Evolutionary conservation across 257 asterid genomes (phyloP), one percentile per base, ranked within the genome.

Genomic region (Solanum boliviense): DNA sequence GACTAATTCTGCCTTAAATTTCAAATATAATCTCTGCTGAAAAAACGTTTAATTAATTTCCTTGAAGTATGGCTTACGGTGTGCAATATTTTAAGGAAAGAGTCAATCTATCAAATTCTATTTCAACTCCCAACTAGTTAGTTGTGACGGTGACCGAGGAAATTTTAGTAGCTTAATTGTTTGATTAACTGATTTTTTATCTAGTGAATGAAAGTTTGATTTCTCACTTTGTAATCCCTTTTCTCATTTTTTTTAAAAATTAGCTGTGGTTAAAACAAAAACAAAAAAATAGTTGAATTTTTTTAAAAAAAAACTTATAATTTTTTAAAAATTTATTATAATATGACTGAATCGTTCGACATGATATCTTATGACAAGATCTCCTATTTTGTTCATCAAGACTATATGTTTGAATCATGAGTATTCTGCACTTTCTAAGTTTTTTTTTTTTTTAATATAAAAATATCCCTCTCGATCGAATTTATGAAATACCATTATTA

Each of bases 201-300:
- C 3, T 60, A 9, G 0, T 23, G 2, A 0, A 4, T 1, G 3
- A 9, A 5, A 3, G 5, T 2, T 60, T 9, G n/a, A 3, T 23
- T 60, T 9, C 0, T 2, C 1, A 8, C 0, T 21, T 21, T 9
- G 0, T 52, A 18, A 18, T 60, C 0, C 2, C 1, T 9, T 60
- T 7, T 8, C 27, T 21, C 27, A 0, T 20, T 3, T 21, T 44
- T 44, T 52, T 15, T 5, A 16, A 52, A 52, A 52, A 9, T 52
- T 52, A 2, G 23, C 6, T 4, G 15, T 9, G 31, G 15, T n/a
- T 46, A 46, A 46, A 46, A 13, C 20, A 46, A 46, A 46, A 46
- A 1, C 18, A 46, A 46, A 44, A 44, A 41, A 44, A 44, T 3
- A 44, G 15, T 13, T 46, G 58, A 46, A 46, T 0, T 13, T 13